A percentile compares a stretch with the other conserved stretches of the same genome.
Conservation (phyloP, 1,139 yeast species). For the Suhomyces panamericanus region DNA sequence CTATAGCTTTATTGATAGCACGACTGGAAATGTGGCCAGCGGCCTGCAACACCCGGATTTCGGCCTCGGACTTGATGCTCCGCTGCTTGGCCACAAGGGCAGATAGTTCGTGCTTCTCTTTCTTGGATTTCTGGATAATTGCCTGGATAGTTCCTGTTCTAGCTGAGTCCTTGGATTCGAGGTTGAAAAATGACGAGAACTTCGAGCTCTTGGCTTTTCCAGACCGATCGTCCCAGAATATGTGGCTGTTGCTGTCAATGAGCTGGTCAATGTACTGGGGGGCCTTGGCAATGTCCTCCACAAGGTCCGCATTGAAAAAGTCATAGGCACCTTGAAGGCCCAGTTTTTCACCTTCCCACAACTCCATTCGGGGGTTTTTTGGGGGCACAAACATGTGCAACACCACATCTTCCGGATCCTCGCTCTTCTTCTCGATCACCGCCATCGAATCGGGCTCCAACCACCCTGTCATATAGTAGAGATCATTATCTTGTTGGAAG, state of each 20-base stretch:
- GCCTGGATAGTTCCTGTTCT: constrained; percentile 20
- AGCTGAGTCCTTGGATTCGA: constrained; percentile 10
- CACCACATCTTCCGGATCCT: constrained; percentile 51
- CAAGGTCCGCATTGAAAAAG: constrained; percentile 83
- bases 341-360: constrained; percentile 94
- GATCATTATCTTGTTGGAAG: constrained; percentile 88
- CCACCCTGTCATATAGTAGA: constrained; percentile 89
- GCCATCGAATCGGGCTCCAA: constrained; percentile 86
- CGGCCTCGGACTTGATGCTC: constrained; percentile 72
- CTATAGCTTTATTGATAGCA: constrained; percentile 82
- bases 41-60: constrained; percentile 71
- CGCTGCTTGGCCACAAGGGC: constrained; percentile 58
- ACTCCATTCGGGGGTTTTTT: constrained; percentile 71
- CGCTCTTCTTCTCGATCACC: constrained; percentile 60
- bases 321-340: constrained; percentile 83
- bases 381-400: constrained; percentile 87
- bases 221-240: constrained; percentile 51
- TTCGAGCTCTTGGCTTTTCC: constrained; percentile 14
- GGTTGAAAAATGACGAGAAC: constrained; percentile 14
- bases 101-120: constrained; percentile 44
- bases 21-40: constrained; percentile 83
- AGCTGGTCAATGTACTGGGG: constrained; percentile 46
- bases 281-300: constrained; percentile 50
- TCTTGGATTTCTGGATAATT: constrained; percentile 27
- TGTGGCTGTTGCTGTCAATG: constrained; percentile 44